Evolutionary conservation across 208 protist species (phyloP), one percentile per base, ranked within the genome.

Genomic region (Leishmania tropica): DNA sequence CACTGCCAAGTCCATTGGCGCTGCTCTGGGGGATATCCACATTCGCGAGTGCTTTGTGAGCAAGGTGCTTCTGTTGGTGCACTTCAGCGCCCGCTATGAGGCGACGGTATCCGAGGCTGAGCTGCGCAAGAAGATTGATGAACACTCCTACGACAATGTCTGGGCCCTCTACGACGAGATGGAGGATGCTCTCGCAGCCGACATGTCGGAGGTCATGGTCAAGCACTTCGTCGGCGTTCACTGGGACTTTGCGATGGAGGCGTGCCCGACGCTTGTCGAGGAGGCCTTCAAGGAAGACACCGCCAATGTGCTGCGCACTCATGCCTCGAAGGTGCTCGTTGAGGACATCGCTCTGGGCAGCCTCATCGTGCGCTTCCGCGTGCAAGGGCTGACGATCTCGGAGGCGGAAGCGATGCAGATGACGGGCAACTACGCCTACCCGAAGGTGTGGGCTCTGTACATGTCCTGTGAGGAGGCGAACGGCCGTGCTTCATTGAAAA

Each of bases 371-470:
- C 81, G 83, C 58, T 89, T 85, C 77, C 86, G 87, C 73, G 81
- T 93, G 51, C 56, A 6, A 40, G 72, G 78, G 37, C 51, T 84
- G 35, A 75, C 78, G 37, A 79, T 89, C 31, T 17, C 86, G 68
- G 74, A 73, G 74, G n/a, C 35, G 51, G 81, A 58, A 35, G 83
- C 80, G 6, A 79, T n/a, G 70, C 24, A 75, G 76, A 77, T 89
- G n/a, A 51, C 68, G 15, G 75, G 87, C 77, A 82, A 84, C 75
- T 88, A 86, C 80, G 89, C 82, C 45, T 91, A 93, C 86, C 81
- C 85, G 76, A 83, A 81, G 65, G 81, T 93, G 48, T 93, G 84
- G 90, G 83, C 78, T 31, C 87, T 94, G 76, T 93, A 91, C 81
- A 85, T 84, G 67, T 71, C 83, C 5, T 77, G 76, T 51, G 78